These are phyloP conservation scores for Vitis riparia DNA, from an alignment of 164 flowering plant genomes.

Conservation along the genomic window DNA sequence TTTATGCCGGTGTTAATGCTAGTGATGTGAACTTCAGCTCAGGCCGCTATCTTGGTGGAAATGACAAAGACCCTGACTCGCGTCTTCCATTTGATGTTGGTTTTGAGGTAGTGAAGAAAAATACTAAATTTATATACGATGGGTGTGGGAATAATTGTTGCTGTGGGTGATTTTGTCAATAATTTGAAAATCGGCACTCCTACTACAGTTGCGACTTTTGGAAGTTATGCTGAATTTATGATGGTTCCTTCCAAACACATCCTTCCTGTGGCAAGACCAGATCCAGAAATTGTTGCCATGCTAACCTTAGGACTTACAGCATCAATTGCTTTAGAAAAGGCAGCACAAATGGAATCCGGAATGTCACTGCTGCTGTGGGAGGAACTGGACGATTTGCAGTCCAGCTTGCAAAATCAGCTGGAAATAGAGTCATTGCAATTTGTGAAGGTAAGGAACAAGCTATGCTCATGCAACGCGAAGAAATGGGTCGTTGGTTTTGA, in stretches of 20 bases:
- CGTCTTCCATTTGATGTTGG: too few species aligned
- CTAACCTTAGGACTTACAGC: slow-evolving; percentile 98
- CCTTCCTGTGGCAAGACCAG: slow-evolving; percentile 88
- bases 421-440: slow-evolving; percentile 92
- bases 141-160: slow-evolving; percentile 84
- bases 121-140: not conserved
- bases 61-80: too few species aligned
- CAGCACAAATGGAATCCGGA: slow-evolving; percentile 85
- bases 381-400: slow-evolving; percentile 99
- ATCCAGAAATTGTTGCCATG: slow-evolving; percentile 98
- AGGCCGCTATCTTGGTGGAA: too few species aligned
- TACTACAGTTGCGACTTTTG: slow-evolving; percentile 88
- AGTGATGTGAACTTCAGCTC: too few species aligned
- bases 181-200: slow-evolving; percentile 74
- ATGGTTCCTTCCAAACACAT: slow-evolving; percentile 79
- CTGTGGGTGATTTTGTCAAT: slow-evolving; percentile 74
- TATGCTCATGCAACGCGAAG: too few species aligned
- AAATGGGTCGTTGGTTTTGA: too few species aligned
- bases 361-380: slow-evolving; percentile 98
- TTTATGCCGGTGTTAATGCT: too few species aligned
- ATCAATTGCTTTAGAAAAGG: slow-evolving; percentile 92
- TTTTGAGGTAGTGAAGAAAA: slow-evolving; percentile 68
- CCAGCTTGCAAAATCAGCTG: slow-evolving; percentile 93
- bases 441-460: slow-evolving; percentile 95
- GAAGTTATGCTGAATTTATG: slow-evolving; percentile 81